Percentiles rank a stretch among this genome's conserved stretches.
phyloP scores from a whole-genome alignment of 2,329 filamentous ascomycete species.

The Microsporum ferrugineum region DNA sequence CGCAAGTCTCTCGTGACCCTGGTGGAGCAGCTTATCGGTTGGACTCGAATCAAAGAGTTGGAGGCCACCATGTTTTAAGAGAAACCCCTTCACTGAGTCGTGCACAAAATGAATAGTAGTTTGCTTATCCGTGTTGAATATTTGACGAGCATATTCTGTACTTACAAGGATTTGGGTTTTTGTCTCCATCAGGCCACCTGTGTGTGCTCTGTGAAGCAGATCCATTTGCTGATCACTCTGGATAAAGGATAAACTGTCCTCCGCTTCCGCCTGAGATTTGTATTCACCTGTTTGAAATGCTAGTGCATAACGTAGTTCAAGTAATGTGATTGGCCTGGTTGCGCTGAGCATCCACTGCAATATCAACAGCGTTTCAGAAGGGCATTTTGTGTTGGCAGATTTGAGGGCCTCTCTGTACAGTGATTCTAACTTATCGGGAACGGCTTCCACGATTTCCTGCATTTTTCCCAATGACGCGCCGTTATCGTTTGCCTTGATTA shows the following conservation, averaged over 20 bases:
- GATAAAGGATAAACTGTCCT: background rate
- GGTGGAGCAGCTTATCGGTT: background rate
- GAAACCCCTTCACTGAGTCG: background rate
- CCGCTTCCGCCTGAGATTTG: background rate
- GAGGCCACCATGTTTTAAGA: background rate
- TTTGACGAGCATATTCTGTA: background rate
- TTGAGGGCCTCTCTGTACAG: background rate
- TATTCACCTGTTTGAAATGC: background rate
- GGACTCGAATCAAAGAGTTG: background rate
- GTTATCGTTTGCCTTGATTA: slow-evolving; percentile 33
- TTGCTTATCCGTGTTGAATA: background rate
- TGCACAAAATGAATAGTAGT: background rate
- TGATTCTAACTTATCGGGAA: background rate
- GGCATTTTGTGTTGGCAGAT: background rate
- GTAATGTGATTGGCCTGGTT: background rate
- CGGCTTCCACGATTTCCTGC: slow-evolving; percentile 22
- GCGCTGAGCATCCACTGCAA: background rate
- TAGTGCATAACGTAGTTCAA: background rate
- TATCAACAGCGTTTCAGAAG: background rate
- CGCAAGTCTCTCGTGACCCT: background rate
- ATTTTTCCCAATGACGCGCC: slow-evolving; percentile 24
- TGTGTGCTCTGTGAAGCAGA: background rate
- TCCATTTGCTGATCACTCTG: background rate
- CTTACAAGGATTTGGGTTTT: background rate
- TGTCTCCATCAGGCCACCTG: background rate